Base-by-base conservation (phyloP, 306 rosid species). In the Gastrolobium bilobum region DNA sequence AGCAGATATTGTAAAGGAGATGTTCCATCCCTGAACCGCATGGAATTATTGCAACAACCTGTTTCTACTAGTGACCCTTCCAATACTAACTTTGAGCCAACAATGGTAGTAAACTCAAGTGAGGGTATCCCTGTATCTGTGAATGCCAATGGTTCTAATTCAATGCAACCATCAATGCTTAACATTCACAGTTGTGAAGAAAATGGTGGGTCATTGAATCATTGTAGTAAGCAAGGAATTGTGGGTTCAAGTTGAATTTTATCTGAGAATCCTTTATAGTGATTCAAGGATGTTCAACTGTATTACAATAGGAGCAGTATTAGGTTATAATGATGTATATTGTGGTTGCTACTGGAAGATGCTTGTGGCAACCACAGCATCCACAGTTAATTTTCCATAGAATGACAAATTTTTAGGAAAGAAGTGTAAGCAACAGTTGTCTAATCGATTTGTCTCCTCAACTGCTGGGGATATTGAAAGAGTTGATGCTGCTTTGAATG, bases 1-100 rank as follows among this genome's bases (percentile, higher is more conserved):
- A 84, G 73, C 63, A 82, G 91, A 71, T 95, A 95, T 84, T 95
- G 99, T 73, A 83, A 91, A 68, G 99, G 99, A 20, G 99, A 95
- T 29, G 89, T 91, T 66, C 99, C 98, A 14, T 91, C 99, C 79
- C 86, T 84, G 76, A 87, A 84, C 77, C 88, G 83, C 75, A 51
- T 91, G 59, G 91, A 87, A 62, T 68, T 76, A 80, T 85, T 89
- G 72, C 84, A 89, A 80, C 82, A 75, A 37, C 61, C 83, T 42
- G 83, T 57, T n/a, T 30, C 79, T 40, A 30, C 71, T 5, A 77
- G 62, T 56, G 92, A 86, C 8, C 77, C 89, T 11, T 52, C 84
- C 29, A 57, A 47, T 5, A 47, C 72, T 42, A 57, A 78, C 44
- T 68, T 72, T 2, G 93, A 87, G 62, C 71, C 82, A 70, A 56